Evolutionary conservation across 1,284 basidiomycete species (phyloP).

Genomic region (Ustilago crameri): DNA sequence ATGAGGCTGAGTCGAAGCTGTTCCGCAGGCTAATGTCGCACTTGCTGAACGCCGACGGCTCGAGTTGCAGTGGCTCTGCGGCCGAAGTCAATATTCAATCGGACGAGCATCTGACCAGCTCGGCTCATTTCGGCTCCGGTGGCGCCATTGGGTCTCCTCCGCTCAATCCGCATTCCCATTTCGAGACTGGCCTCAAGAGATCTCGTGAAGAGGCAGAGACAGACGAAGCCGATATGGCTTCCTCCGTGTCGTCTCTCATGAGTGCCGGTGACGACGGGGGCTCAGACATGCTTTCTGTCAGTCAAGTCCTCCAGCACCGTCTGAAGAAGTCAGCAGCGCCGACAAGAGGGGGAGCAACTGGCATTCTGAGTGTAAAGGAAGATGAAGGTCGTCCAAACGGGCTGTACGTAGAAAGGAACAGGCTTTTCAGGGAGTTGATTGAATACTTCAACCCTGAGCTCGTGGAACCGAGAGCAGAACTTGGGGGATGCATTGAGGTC

Average conservation of each 20-base stretch:
- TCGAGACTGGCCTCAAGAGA: constrained; percentile 30
- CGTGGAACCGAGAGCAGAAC: constrained; percentile 61
- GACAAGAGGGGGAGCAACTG: constrained; percentile 2
- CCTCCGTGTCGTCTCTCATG: constrained; percentile 41
- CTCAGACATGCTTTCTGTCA: constrained; percentile 47
- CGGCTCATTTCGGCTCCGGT: neutral
- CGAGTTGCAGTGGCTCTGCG: no score
- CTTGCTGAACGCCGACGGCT: constrained; percentile 47
- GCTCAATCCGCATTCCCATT: constrained; percentile 21
- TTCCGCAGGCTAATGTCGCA: constrained; percentile 68
- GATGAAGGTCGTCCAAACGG: constrained; percentile 31
- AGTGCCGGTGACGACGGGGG: constrained; percentile 31
- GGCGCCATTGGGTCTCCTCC: constrained; percentile 26
- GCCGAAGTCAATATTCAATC: no score
- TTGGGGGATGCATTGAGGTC: constrained; percentile 57
- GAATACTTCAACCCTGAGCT: constrained; percentile 62
- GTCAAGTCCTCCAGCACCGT: constrained; percentile 34
- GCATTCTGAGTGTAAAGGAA: constrained; percentile 19
- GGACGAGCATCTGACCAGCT: no score
- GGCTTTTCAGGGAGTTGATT: constrained; percentile 61
- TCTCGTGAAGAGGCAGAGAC: constrained; percentile 37
- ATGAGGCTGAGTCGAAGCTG: constrained; percentile 57
- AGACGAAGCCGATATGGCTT: constrained; percentile 43
- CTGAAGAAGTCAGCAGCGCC: constrained; percentile 7
- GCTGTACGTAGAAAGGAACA: constrained; percentile 53